Evolutionary conservation across 331 rosid species (phyloP), one percentile per base, ranked within the genome.

Genomic region (Quercus lobata): DNA sequence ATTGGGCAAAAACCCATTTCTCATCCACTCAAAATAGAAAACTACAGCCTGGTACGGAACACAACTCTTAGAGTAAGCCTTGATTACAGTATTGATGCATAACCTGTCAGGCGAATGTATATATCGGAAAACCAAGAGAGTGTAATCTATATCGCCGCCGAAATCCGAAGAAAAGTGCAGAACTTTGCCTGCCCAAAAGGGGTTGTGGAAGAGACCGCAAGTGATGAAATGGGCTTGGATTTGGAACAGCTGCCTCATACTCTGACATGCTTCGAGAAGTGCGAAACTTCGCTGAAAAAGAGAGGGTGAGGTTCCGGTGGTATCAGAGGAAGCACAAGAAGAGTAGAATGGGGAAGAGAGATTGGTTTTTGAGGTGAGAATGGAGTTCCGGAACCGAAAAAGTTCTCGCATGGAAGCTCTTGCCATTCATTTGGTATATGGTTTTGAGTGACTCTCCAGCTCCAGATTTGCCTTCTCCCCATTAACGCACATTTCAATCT

Each of bases 161-260:
- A 84, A 52, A 76, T 80, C 80, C 1, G 83, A 91, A 69, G 92
- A 86, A 56, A 87, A 85, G 69, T 90, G 83, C 65, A 93, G 82
- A 70, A 93, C 46, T 29, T 90, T 88, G 60, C 93, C 89, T 1
- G 91, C 88, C 85, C 92, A 86, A 63, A 81, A 90, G 70, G 88
- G 86, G 77, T 83, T 79, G 71, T 65, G 80, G 71, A 86, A 87
- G 15, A 74, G 81, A 29, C 86, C 87, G 0, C 81, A 71, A 32
- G 93, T 78, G 69, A 87, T 72, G 76, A 91, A 85, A 71, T 84
- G 85, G 21, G 94, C 86, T 37, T 89, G 97, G 75, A 88, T 79
- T 88, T 93, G 93, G 74, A 87, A 44, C 65, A 93, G 80, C 72
- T 91, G 88, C 71, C 72, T 77, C 46, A 69, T 4, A 86, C 21